Evolutionary conservation across 108 stramenopile genomes (phyloP), one percentile per base, ranked within the genome.

Genomic region (Pseudonitzschia multistriata): DNA sequence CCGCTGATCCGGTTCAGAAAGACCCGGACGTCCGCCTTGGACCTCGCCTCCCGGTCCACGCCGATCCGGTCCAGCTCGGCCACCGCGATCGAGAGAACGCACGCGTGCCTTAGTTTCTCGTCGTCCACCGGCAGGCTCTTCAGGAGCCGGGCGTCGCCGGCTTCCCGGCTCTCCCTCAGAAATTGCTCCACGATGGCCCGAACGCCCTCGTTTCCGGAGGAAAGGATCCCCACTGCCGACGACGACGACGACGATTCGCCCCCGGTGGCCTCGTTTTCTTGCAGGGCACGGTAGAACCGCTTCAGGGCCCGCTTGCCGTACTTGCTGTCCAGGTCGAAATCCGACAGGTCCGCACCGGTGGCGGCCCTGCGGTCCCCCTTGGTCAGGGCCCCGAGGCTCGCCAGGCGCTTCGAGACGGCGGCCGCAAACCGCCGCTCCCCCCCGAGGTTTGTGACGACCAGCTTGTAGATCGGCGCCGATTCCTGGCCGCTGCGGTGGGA

Each of bases 381-480:
- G 15, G 89, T 89, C 5, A 95, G 80, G 0, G 94, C 94, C 5
- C 94, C 94, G 15, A 95, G 79, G 22, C 68, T 73, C 29, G 82
- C 85, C 73, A 93, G 83, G 3, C 94, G 81, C 75, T 86, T 88
- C 15, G 85, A 78, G 14, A 95, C 94, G 2, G 91, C 87, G 13
- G 88, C 75, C 3, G 87, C 86, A 74, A 95, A 95, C 7, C 92
- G 81, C 14, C 74, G 76, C 52, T 95, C 94, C 24, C 92, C 94
- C 29, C 92, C 92, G 0, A 90, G 57, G 27, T 87, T 80, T 14
- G 81, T 86, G 21, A 87, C 81, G 10, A 85, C 74, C 57, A 88
- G 60, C 60, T 83, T 76, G 73, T 88, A 91, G n/a, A 82, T 70
- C 33, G 90, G 90, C 0, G 83, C 90, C 17, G 72, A 64, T 22